Conservation (phyloP, 371 early-diverging fungal genomes). For the Umbelopsis sp. region DNA sequence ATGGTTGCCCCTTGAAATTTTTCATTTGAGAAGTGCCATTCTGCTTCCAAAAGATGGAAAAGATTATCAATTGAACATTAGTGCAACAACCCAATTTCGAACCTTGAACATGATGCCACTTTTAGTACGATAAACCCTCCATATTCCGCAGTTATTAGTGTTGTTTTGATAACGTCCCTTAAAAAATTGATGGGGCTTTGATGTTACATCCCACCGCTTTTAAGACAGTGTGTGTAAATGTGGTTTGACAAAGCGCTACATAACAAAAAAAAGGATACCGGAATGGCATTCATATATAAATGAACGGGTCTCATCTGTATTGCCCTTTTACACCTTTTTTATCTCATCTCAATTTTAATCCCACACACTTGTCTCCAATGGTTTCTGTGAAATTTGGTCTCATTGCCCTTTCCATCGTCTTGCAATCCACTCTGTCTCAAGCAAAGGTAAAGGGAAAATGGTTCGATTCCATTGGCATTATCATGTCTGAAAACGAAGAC, state of each 20-base stretch:
- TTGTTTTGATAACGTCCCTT: not conserved
- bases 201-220: not conserved
- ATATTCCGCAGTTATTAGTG: not conserved
- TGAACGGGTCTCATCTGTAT: not conserved
- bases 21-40: too few relatives aligned
- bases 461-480: slow-evolving; percentile 2
- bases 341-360: not conserved
- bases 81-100: too few relatives aligned
- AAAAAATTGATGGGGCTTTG: not conserved
- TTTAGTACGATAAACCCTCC: not conserved
- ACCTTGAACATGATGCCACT: too few relatives aligned
- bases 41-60: too few relatives aligned
- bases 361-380: not conserved
- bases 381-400: not conserved
- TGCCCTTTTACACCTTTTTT: not conserved
- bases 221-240: not conserved
- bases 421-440: slow-evolving; percentile 2
- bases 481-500: slow-evolving; percentile 4
- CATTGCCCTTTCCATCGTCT: not conserved
- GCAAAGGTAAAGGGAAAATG: not conserved
- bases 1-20: too few relatives aligned
- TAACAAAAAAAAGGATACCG: not conserved
- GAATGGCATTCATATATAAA: not conserved
- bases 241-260: not conserved
- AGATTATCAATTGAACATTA: too few relatives aligned